Evolutionary conservation across 2,329 filamentous ascomycete genomes (phyloP).

Genomic region (Penicillium sp.): DNA sequence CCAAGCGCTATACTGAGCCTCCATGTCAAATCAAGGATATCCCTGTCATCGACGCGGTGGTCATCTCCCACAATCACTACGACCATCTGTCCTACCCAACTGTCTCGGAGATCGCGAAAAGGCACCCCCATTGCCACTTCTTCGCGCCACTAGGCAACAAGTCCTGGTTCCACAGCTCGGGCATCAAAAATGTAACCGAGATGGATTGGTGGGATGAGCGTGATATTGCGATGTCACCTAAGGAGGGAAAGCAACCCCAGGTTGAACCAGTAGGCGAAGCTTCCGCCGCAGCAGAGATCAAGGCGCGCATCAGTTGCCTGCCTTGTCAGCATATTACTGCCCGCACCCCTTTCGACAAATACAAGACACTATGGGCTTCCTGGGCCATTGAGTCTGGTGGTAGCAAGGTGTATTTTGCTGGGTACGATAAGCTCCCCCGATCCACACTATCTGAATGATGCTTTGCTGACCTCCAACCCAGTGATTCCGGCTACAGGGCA

Average conservation of each 20-base stretch:
- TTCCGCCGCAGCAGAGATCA: slow-evolving; percentile 51
- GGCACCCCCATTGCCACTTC: slow-evolving; percentile 77
- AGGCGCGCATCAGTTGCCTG: slow-evolving; percentile 71
- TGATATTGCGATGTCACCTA: slow-evolving; percentile 62
- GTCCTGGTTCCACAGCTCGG: slow-evolving; percentile 71
- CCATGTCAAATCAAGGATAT: slow-evolving; percentile 78
- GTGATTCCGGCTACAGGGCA: slow-evolving; percentile 85
- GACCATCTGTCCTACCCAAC: slow-evolving; percentile 82
- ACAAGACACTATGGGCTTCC: slow-evolving; percentile 79
- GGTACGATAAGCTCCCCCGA: slow-evolving; percentile 40
- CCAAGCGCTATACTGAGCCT: slow-evolving; percentile 73
- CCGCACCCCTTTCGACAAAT: slow-evolving; percentile 65
- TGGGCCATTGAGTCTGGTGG: slow-evolving; percentile 75
- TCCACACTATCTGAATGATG: not conserved
- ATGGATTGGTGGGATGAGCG: slow-evolving; percentile 93
- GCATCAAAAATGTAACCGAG: slow-evolving; percentile 76
- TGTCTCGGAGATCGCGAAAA: slow-evolving; percentile 65
- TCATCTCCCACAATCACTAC: slow-evolving; percentile 90
- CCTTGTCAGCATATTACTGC: slow-evolving; percentile 82
- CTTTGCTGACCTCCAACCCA: slow-evolving; percentile 37
- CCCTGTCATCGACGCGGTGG: slow-evolving; percentile 56
- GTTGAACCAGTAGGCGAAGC: slow-evolving; percentile 30
- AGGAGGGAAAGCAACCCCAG: slow-evolving; percentile 24
- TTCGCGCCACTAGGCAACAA: slow-evolving; percentile 83
- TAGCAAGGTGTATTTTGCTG: slow-evolving; percentile 80